Evolutionary conservation across 2,329 filamentous ascomycete species (phyloP), one percentile per base, ranked within the genome.

Genomic region (Xylaria hypoxylon): DNA sequence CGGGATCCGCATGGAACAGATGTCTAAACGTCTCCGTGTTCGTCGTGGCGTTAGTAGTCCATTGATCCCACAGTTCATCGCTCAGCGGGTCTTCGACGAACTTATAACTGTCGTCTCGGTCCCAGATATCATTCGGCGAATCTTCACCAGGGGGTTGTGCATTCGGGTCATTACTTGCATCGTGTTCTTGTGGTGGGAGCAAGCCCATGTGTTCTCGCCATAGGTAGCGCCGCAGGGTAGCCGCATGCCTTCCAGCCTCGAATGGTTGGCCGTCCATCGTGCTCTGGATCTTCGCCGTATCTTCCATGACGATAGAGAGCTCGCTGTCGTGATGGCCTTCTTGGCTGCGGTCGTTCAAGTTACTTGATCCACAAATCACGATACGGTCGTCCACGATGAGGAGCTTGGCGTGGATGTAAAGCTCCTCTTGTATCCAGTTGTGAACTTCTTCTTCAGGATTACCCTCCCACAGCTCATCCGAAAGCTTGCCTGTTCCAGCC

Each of bases 331-430:
- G 95, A 72, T 90, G 88, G 15, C 95, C 95, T 5, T 96, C 82
- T 79, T 97, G 94, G 57, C 92, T 89, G 59, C 95, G 90, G 77
- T 98, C 95, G 78, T 97, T 98, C 73, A 97, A 85, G 79, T 97
- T 98, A 70, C 92, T 93, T 28, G 90, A 94, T 19, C 93, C 93
- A 76, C 93, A 96, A 59, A 97, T 88, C 1, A 92, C 93, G 53
- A 93, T 86, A 60, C 89, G 89, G 78, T 98, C 95, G 76, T 98
- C 94, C 1, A 91, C 91, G 71, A 97, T 95, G 71, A 96, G 86
- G 40, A 97, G 85, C 81, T 98, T 99, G 31, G 89, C 92, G 78
- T 99, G 96, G 53, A 98, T 90, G 77, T 99, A 99, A 1, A 98
- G 86, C 79, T 99, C 95, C 77, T 99, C 96, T 77, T 97, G 95